Conservation (phyloP, 257 asterid genomes). For the Forsythia suspensa region DNA sequence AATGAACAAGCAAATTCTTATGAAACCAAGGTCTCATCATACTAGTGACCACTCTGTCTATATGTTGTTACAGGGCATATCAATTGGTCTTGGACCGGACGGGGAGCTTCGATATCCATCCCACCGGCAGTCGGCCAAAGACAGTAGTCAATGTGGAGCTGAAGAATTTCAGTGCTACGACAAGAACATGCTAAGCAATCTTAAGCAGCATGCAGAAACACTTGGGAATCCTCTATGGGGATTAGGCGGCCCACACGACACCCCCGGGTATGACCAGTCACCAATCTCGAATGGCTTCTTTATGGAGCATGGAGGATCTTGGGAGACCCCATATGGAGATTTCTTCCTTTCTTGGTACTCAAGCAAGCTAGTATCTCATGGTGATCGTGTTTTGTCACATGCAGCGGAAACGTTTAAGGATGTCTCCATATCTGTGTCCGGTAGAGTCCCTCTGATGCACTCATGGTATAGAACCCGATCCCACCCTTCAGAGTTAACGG, state of each 20-base stretch:
- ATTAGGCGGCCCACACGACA: conserved; percentile 77
- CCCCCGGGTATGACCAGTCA: conserved; percentile 44
- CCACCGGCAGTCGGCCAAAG: conserved; percentile 36
- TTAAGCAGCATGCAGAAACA: conserved; percentile 57
- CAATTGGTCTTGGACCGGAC: conserved; percentile 86
- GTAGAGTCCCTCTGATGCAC: conserved; percentile 57
- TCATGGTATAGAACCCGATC: conserved; percentile 58
- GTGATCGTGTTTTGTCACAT: conserved; percentile 60
- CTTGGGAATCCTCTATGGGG: conserved; percentile 80
- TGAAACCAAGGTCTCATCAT: not conserved
- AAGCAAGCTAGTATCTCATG: conserved; percentile 54
- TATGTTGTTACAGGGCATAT: conserved; percentile 50
- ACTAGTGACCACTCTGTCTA: not conserved
- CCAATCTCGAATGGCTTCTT: conserved; percentile 62
- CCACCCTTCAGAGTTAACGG: conserved; percentile 76
- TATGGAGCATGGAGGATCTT: conserved; percentile 61
- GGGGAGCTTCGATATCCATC: conserved; percentile 92
- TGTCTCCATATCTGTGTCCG: conserved; percentile 45
- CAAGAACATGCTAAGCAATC: conserved; percentile 57
- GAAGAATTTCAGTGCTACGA: conserved; percentile 94
- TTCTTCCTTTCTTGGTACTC: conserved; percentile 89
- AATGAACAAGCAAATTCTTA: not conserved
- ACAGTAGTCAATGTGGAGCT: conserved; percentile 37
- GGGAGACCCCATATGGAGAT: conserved; percentile 81
- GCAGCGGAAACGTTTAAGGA: conserved; percentile 63